phyloP scores from a whole-genome alignment of 2,329 filamentous ascomycete genomes.

The Microdochium nivale region DNA sequence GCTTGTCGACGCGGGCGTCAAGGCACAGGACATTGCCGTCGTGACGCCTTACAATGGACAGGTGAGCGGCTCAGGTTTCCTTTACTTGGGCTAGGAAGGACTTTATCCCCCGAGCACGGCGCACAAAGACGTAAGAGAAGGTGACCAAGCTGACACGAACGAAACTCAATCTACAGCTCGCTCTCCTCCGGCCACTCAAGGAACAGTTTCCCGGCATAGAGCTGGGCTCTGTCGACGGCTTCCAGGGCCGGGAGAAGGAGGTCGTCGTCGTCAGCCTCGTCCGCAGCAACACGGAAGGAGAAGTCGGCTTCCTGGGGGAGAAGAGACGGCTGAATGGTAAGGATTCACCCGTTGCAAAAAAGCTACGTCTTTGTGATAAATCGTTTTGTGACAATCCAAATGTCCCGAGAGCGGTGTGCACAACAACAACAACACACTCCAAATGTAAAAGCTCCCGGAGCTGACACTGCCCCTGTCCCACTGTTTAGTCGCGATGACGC shows the following conservation, averaged over 20 bases:
- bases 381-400: too few species aligned
- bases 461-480: neutral
- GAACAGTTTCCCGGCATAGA: slow-evolving; percentile 78
- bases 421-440: too few species aligned
- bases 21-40: slow-evolving; percentile 78
- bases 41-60: slow-evolving; percentile 96
- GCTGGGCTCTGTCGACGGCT: slow-evolving; percentile 93
- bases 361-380: too few species aligned
- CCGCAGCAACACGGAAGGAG: slow-evolving; percentile 74
- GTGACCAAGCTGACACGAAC: neutral
- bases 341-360: slow-evolving; percentile 15
- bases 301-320: slow-evolving; percentile 90
- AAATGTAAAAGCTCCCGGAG: neutral
- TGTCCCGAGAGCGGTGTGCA: too few species aligned
- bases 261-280: slow-evolving; percentile 91
- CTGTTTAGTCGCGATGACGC: slow-evolving; percentile 81
- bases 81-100: too few species aligned
- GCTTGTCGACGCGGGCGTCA: slow-evolving; percentile 72
- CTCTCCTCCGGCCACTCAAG: slow-evolving; percentile 71
- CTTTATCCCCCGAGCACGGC: too few species aligned
- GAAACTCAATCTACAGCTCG: slow-evolving; percentile 43
- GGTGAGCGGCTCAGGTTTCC: slow-evolving; percentile 39
- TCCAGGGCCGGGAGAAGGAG: slow-evolving; percentile 96
- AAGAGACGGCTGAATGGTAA: slow-evolving; percentile 86
- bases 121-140: neutral